A percentile compares a stretch with the other conserved stretches of the same genome.
phyloP scores from a whole-genome alignment of 75 land plant species.

The Sequoiadendron giganteum region DNA sequence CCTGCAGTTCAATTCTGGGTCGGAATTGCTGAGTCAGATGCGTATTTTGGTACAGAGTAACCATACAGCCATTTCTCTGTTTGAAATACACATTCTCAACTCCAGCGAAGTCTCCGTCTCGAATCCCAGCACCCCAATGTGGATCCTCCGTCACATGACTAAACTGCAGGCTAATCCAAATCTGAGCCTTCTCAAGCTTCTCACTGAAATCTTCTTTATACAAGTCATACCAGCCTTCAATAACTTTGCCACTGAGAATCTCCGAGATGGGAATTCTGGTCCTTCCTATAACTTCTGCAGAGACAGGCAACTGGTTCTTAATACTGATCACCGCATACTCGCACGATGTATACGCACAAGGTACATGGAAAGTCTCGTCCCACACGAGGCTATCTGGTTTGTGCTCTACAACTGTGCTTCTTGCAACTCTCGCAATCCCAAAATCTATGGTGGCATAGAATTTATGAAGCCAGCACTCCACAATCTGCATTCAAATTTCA shows the following conservation, averaged over 20 bases:
- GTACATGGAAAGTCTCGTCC: slow-evolving; percentile 58
- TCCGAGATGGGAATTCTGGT: slow-evolving; percentile 29
- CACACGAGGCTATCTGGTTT: slow-evolving; percentile 31
- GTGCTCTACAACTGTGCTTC: slow-evolving; percentile 21
- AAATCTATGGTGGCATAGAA: slow-evolving; percentile 50
- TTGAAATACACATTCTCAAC: slow-evolving; percentile 26
- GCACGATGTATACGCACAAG: slow-evolving; percentile 49
- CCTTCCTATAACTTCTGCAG: slow-evolving; percentile 32
- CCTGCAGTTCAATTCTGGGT: slow-evolving; percentile 26
- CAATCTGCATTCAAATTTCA: not conserved
- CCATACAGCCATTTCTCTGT: slow-evolving; percentile 39
- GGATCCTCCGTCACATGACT: slow-evolving; percentile 32
- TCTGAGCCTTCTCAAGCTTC: slow-evolving; percentile 37
- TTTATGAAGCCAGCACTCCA: not conserved
- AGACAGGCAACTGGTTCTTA: slow-evolving; percentile 26
- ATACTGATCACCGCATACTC: slow-evolving; percentile 32
- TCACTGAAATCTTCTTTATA: slow-evolving; percentile 9
- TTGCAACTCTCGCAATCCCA: slow-evolving; percentile 35
- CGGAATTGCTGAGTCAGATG: slow-evolving; percentile 38
- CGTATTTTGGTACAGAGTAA: slow-evolving; percentile 58
- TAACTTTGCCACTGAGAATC: slow-evolving; percentile 8
- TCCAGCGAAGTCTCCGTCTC: slow-evolving; percentile 24
- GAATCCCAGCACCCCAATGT: slow-evolving; percentile 36
- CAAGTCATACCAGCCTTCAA: slow-evolving; percentile 19
- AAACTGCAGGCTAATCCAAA: slow-evolving; percentile 50